These are phyloP conservation scores for Achaetomiella virescens DNA, from an alignment of 495 filamentous ascomycete species.

Conservation along the genomic window DNA sequence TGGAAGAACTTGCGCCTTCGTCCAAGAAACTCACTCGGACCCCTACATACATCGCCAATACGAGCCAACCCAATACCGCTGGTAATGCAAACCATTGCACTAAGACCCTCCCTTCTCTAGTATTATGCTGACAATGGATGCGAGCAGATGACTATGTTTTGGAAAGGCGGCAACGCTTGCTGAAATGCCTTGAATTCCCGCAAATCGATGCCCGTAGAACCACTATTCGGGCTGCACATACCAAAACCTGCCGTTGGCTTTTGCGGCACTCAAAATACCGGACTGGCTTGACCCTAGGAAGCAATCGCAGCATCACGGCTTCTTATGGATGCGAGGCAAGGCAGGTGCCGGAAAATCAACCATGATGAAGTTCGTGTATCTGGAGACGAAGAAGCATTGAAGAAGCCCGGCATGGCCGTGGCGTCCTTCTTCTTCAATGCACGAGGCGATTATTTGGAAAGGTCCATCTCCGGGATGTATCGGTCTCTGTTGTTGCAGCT, in stretches of 20 bases:
- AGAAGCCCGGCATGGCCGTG: not conserved
- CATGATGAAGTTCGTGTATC: slow-evolving; percentile 22
- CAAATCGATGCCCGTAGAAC: slow-evolving; percentile 34
- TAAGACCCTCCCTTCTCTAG: slow-evolving; percentile 1
- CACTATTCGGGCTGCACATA: slow-evolving; percentile 31
- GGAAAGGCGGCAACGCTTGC: slow-evolving; percentile 11
- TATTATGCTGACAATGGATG: slow-evolving; percentile 2
- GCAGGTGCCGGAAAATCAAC: slow-evolving; percentile 47
- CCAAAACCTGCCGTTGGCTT: slow-evolving; percentile 45
- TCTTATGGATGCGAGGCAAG: slow-evolving; percentile 51
- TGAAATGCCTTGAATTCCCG: slow-evolving; percentile 30
- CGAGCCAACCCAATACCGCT: not conserved
- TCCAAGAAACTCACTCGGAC: not conserved
- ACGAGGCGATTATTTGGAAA: slow-evolving; percentile 38
- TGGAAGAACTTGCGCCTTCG: slow-evolving; percentile 5
- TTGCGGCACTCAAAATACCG: slow-evolving; percentile 33
- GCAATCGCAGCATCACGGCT: slow-evolving; percentile 35
- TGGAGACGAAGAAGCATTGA: slow-evolving; percentile 11
- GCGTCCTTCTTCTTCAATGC: slow-evolving; percentile 25
- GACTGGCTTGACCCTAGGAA: slow-evolving; percentile 38
- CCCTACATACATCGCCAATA: slow-evolving; percentile 1
- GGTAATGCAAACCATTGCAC: not conserved
- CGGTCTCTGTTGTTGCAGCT: slow-evolving; percentile 41
- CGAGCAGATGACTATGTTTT: not conserved
- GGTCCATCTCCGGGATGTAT: slow-evolving; percentile 46